Evolutionary conservation across 2,329 filamentous ascomycete genomes (phyloP).

Genomic region (Knufia fluminis): DNA sequence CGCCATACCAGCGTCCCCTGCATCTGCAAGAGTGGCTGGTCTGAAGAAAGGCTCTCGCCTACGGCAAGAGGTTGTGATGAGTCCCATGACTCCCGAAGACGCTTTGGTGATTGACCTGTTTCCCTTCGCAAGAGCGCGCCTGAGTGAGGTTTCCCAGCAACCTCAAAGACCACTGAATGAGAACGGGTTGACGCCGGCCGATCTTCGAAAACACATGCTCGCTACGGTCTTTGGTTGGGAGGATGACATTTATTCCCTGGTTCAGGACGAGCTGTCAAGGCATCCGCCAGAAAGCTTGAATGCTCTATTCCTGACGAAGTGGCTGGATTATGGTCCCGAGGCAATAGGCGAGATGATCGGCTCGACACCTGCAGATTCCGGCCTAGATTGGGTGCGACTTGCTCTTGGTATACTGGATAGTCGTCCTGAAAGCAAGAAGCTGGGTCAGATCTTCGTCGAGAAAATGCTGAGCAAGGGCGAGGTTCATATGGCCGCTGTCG

Average conservation of each 20-base stretch:
- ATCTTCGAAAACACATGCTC: constrained; percentile 82
- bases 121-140: constrained; percentile 68
- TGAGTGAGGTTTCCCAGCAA: constrained; percentile 75
- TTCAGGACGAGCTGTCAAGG: constrained; percentile 69
- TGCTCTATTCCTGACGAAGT: constrained; percentile 77
- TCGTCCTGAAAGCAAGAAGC: constrained; percentile 71
- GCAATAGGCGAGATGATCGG: constrained; percentile 63
- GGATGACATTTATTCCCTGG: constrained; percentile 67
- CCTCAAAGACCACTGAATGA: constrained; percentile 53
- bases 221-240: constrained; percentile 93
- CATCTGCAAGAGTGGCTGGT: constrained; percentile 34
- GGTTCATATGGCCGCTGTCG: constrained; percentile 81
- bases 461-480: constrained; percentile 82
- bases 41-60: constrained; percentile 53
- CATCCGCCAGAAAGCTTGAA: constrained; percentile 66
- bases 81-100: constrained; percentile 70
- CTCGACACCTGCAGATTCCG: constrained; percentile 74
- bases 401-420: constrained; percentile 81
- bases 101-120: constrained; percentile 69
- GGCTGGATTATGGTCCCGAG: constrained; percentile 80
- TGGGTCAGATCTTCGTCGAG: constrained; percentile 84
- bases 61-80: constrained; percentile 69
- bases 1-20: constrained; percentile 36
- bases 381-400: constrained; percentile 93
- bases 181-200: constrained; percentile 57